A percentile compares a stretch with the other conserved stretches of the same genome.
These are phyloP conservation scores for Ogataea glucozyma DNA, from an alignment of 805 yeast genomes.

Conservation along the genomic window DNA sequence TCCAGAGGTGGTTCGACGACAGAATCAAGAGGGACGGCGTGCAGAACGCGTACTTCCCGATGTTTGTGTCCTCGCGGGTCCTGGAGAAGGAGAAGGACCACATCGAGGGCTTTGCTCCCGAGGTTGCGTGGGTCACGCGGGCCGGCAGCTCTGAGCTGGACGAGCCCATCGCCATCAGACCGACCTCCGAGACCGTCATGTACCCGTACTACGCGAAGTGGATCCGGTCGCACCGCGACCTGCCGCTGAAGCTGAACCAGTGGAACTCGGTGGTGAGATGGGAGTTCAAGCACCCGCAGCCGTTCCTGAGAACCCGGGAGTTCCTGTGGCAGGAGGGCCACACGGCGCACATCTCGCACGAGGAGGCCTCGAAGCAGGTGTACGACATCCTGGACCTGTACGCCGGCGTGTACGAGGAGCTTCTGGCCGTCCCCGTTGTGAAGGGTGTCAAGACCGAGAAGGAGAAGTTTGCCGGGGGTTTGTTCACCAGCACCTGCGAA, in stretches of 20 bases:
- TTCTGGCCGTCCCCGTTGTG: conserved; percentile 95
- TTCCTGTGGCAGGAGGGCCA: conserved; percentile 99
- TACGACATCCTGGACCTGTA: conserved; percentile 82
- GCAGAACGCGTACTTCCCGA: conserved; percentile 94
- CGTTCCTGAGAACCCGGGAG: conserved; percentile 97
- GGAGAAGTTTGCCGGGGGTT: conserved; percentile 98
- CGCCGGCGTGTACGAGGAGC: conserved; percentile 80
- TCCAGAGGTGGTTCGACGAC: conserved; percentile 82
- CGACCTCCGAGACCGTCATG: conserved; percentile 99
- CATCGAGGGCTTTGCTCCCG: conserved; percentile 99
- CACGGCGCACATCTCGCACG: conserved; percentile 88
- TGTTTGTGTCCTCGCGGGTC: conserved; percentile 93
- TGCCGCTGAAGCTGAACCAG: conserved; percentile 94
- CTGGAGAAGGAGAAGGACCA: conserved; percentile 98
- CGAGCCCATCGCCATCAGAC: conserved; percentile 98
- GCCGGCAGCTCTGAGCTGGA: conserved; percentile 95
- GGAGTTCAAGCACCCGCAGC: conserved; percentile 99
- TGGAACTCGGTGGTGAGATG: conserved; percentile 99
- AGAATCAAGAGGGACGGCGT: conserved; percentile 88
- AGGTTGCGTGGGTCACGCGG: conserved; percentile 98
- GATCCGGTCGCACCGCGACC: conserved; percentile 97
- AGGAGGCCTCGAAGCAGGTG: conserved; percentile 83
- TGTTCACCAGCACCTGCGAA: conserved; percentile 92
- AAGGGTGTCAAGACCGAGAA: conserved; percentile 95
- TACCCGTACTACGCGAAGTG: conserved; percentile 99